Conservation (phyloP, 2,329 filamentous ascomycete species). For the Tolypocladium pustulatum region DNA sequence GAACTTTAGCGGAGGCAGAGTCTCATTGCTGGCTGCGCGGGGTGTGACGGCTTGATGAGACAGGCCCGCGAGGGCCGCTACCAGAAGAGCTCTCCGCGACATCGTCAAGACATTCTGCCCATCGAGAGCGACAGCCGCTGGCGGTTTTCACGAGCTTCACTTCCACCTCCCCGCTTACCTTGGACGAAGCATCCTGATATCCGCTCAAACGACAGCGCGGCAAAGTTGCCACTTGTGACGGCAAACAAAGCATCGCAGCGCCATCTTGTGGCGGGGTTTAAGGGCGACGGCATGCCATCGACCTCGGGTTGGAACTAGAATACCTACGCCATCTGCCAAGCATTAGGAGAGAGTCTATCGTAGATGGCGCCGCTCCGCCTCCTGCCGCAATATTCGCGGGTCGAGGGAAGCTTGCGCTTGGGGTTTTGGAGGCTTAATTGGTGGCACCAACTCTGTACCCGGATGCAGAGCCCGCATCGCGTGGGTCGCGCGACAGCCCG, state of each 20-base stretch:
- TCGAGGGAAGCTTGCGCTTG: neutral
- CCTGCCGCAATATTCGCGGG: neutral
- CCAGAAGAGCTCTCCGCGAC: neutral
- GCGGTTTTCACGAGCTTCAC: neutral
- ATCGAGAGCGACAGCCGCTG: neutral
- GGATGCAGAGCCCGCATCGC: neutral
- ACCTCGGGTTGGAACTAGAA: neutral
- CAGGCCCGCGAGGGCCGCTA: neutral
- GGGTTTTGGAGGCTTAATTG: neutral
- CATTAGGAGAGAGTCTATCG: neutral
- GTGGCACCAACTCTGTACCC: neutral
- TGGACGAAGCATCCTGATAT: neutral
- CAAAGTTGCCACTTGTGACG: neutral
- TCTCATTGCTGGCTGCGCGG: neutral
- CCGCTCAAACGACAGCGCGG: neutral
- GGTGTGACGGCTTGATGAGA: neutral
- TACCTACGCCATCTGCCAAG: neutral
- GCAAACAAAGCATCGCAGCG: neutral
- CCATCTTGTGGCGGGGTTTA: neutral
- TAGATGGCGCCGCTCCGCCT: neutral
- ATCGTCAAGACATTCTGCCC: neutral
- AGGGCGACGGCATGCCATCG: neutral
- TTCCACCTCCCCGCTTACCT: neutral
- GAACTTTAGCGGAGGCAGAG: conserved; percentile 16
- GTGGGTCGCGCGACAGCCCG: neutral